Percentiles rank a stretch among this genome's conserved stretches.
Evolutionary conservation across 805 yeast genomes (phyloP).

Genomic region (Pichia thaimueangensis): DNA sequence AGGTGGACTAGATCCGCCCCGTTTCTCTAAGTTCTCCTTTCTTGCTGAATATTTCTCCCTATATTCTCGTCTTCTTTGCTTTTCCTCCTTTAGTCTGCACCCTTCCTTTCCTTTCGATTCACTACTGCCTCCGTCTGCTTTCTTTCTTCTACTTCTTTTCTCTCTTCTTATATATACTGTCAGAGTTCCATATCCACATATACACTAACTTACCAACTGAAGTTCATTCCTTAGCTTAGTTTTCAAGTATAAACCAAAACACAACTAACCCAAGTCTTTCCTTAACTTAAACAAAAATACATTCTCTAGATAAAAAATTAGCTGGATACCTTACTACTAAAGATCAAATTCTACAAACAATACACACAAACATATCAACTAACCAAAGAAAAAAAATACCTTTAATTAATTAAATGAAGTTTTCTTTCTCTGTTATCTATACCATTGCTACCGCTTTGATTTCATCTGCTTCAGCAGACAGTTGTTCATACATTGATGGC

Average conservation of each 20-base stretch:
- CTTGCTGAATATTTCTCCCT: neutral
- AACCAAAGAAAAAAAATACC: too few species aligned
- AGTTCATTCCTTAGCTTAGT: too few species aligned
- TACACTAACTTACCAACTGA: too few species aligned
- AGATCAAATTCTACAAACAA: neutral
- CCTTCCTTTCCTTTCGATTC: neutral
- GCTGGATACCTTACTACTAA: neutral
- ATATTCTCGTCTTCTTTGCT: neutral
- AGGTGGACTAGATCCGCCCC: too few species aligned
- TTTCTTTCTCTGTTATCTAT: constrained; percentile 11
- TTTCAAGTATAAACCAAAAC: too few species aligned
- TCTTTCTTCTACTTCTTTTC: too few species aligned
- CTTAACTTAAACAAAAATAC: constrained; percentile 1
- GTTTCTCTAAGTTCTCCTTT: neutral
- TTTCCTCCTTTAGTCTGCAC: neutral
- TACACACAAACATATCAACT: neutral
- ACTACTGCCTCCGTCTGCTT: neutral
- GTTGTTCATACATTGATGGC: constrained; percentile 45
- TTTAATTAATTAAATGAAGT: constrained; percentile 14
- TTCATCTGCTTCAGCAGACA: constrained; percentile 20
- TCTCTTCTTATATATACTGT: too few species aligned
- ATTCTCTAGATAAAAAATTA: too few species aligned
- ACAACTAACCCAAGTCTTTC: constrained; percentile 10
- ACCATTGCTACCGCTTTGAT: constrained; percentile 16
- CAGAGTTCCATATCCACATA: too few species aligned